phyloP scores from a whole-genome alignment of 2,329 filamentous ascomycete species.

The Exserohilum turcica region DNA sequence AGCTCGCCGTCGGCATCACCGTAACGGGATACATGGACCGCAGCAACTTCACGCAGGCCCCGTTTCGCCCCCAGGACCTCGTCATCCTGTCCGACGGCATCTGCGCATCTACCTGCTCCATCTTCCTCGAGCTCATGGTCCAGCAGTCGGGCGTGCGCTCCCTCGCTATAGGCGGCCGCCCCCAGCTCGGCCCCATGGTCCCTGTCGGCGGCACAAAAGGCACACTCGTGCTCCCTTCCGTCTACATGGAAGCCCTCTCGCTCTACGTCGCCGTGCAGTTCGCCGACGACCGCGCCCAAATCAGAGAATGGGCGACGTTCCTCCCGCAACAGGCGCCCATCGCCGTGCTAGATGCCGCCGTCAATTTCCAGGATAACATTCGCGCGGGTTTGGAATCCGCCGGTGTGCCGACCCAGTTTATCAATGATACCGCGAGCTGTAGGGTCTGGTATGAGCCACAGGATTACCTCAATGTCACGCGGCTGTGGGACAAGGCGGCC shows the following conservation, averaged over 20 bases:
- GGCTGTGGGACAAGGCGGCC: constrained; percentile 57
- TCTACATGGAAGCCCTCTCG: constrained; percentile 31
- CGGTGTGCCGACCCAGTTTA: constrained; percentile 61
- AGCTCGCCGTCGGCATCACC: constrained; percentile 32
- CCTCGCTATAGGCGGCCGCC: constrained; percentile 51
- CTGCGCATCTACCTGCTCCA: constrained; percentile 53
- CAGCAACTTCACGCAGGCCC: constrained; percentile 35
- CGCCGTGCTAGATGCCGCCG: constrained; percentile 24
- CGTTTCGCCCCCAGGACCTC: constrained; percentile 48
- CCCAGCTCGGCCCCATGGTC: constrained; percentile 49
- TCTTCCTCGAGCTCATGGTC: constrained; percentile 55
- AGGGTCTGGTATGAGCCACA: constrained; percentile 63
- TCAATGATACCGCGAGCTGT: constrained; percentile 66
- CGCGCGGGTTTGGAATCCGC: constrained; percentile 36
- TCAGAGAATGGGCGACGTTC: constrained; percentile 26
- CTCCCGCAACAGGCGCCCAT: constrained; percentile 36
- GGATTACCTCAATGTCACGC: constrained; percentile 58
- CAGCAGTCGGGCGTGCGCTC: constrained; percentile 51
- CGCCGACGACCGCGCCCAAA: constrained; percentile 17
- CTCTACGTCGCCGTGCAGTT: constrained; percentile 27
- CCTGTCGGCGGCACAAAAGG: constrained; percentile 54
- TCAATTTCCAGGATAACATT: constrained; percentile 51
- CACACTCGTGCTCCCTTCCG: constrained; percentile 39
- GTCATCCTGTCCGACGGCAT: constrained; percentile 52
- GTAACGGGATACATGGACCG: constrained; percentile 38